Base-by-base conservation (phyloP, 2,329 filamentous ascomycete species). In the Podosphaera aphanis region DNA sequence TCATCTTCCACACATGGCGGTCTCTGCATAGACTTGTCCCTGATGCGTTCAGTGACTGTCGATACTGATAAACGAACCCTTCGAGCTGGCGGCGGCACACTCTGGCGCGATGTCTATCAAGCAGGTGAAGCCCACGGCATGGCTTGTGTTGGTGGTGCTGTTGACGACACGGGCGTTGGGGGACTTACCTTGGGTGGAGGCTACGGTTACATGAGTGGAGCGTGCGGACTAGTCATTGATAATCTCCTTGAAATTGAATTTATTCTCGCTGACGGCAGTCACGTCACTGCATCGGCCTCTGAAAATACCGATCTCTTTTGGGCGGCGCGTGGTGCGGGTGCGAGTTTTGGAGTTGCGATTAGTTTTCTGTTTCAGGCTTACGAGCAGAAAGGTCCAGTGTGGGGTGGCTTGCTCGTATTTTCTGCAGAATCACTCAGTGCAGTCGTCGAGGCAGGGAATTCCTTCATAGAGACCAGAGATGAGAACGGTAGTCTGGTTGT, bases 181-280 rank as follows among this genome's bases (percentile, higher is more conserved):
- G 55, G 53, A 0, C 40, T 54, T 11, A 51, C 49, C 3, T 46
- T 55, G 11, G 52, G 53, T 13, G 51, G 53, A 2, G 51, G 53
- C 4, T 73, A 71, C 52, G 72, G 74, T 1, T 67, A 68, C 57
- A 59, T 78, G 15, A 67, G 64, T 21, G 68, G 70, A 0, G 33
- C 45, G 6, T 48, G 55, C 16, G 53, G 55, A 3, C 45, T 55
- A 4, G 50, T 49, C 2, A 50, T 54, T 20, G 54, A 55, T 39
- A 55, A 52, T 36, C 46, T 57, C 1, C 35, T 53, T 3, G 46
- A 49, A 4, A 48, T 49, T 10, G 40, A 51, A 15, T 35, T 51
- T 5, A 50, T 55, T 19, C 48, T 54, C 18, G 52, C 53, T 6
- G 44, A 50, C 49, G 52, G 52, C 4, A 20, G 31, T 3, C 45